Evolutionary conservation across 805 yeast genomes (phyloP), one percentile per base, ranked within the genome.

Genomic region (Candida incommunis): DNA sequence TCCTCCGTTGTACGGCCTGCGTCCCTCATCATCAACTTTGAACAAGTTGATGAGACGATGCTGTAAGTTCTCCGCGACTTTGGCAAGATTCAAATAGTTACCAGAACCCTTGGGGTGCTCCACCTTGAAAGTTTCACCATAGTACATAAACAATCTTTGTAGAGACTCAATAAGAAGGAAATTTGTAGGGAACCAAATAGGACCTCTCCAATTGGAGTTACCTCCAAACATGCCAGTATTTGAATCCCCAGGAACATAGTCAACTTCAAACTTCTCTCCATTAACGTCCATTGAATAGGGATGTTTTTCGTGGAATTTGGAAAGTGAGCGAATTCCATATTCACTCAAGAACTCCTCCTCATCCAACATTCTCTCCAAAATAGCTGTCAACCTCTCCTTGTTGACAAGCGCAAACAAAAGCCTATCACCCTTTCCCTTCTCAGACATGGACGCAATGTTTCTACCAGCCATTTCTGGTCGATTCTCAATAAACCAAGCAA

Each of bases 191-290:
- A 87, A 86, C 96, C 96, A 87, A 53, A 87, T 86, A 15, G 96
- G 96, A 2, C 96, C 96, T 62, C 96, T 74, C 96, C 96, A 87
- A 64, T 87, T 87, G 21, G 95, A 86, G 61, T 87, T 87, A 48
- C 96, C 96, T 43, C 96, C 96, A 71, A 87, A 87, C 75, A 88
- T 75, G 3, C 95, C 95, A 3, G 94, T 80, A 58, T 85, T 90
- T 23, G 94, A 82, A 58, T 85, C 95, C 24, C 94, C 95, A 3
- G 94, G 81, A 45, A 85, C 72, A 62, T 86, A 85, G 48, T 74
- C 72, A 25, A 85, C 88, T 41, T 69, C 66, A 62, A 79, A 87
- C 34, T 71, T 67, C 52, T 76, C 71, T 16, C 94, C 94, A 60
- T 83, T 71, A 40, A 87, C 94, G 51, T 78, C 73, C 90, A 86